Base-by-base conservation (phyloP, 2,329 filamentous ascomycete species). In the Teratosphaeria zuluensis region DNA sequence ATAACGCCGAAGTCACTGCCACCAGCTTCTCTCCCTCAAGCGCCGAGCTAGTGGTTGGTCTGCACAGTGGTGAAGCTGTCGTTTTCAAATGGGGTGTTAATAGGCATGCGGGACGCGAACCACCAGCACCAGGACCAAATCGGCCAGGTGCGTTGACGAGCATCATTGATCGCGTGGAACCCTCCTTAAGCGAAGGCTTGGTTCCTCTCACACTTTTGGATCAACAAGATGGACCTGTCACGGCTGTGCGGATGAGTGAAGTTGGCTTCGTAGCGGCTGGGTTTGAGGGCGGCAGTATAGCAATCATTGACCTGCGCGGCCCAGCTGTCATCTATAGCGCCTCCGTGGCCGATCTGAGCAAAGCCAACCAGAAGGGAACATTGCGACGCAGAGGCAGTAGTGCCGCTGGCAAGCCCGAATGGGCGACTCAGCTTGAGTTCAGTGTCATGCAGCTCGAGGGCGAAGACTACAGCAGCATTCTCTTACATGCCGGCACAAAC, bases 401-500 rank as follows among this genome's bases (percentile, higher is more conserved):
- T 28, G 72, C 77, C 4, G 70, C 76, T 1, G 59, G 66, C 14
- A 78, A 79, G 56, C 70, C 77, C 54, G 92, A 96, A 68, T 95
- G 86, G 82, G 85, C 90, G 0, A 90, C 90, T 0, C 81, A 78
- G 32, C 84, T 97, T 31, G 90, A 96, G 69, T 99, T 97, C 75
- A 90, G 90, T 56, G 90, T 96, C 53, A 87, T 99, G 85, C 95
- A 89, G 2, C 76, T 96, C 3, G 94, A 97, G 51, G 89, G 87
- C n/a, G 92, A 97, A 69, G 83, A 90, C 63, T 99, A 95, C 71
- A 97, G 94, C 1, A 96, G 91, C 68, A 95, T 99, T 58, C 84
- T 87, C 59, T 88, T 94, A 64, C 95, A 97, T 65, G 89, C 95
- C 1, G 94, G 94, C 21, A 97, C 94, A 0, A 92, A 87, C 64